Evolutionary conservation across 169 alveolate species (phyloP), one percentile per base, ranked within the genome.

Genomic region (Cryptosporidium baileyi): DNA sequence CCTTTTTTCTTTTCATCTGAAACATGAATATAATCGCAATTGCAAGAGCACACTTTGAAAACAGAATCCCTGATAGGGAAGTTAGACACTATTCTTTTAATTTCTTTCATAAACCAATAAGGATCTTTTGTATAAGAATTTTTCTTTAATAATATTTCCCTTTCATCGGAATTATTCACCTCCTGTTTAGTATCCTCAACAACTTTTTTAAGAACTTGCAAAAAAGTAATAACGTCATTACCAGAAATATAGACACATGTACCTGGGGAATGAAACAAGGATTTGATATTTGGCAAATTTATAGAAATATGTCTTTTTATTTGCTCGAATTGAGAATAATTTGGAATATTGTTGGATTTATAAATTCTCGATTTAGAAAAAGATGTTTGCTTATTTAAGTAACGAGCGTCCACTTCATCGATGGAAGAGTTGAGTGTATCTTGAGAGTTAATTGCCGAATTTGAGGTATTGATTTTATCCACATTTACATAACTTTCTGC

Each of bases 51-150:
- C 2, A 67, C 85, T 41, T 74, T 74, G 38, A 74, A 74, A 8
- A 38, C 26, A 1, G 85, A 52, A n/a, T 74, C 85, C 43, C 61
- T 74, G 11, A 74, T 26, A n/a, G 85, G 85, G 41, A 74, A 74
- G 36, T 74, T 74, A 15, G 85, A 32, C 6, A 74, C 15, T 22
- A 74, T 57, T 5, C 67, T 34, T 17, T 74, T 74, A 3, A 67
- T 74, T 8, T 74, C 85, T 57, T 54, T 74, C 36, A 74, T 36
- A 74, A 74, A 74, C 67, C 67, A 54, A 40, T 54, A 74, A 11
- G 85, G 85, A 54, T 74, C 49, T 28, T 32, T 54, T 8, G 13
- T 17, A 61, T 15, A n/a, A 36, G 22, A 36, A 22, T 57, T 74
- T 3, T 24, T 9, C 3, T 11, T 54, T 57, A 13, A n/a, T 22